Percentiles rank a stretch among this genome's conserved stretches.
phyloP scores from a whole-genome alignment of 2,329 filamentous ascomycete genomes.

The Claviceps quebecensis region DNA sequence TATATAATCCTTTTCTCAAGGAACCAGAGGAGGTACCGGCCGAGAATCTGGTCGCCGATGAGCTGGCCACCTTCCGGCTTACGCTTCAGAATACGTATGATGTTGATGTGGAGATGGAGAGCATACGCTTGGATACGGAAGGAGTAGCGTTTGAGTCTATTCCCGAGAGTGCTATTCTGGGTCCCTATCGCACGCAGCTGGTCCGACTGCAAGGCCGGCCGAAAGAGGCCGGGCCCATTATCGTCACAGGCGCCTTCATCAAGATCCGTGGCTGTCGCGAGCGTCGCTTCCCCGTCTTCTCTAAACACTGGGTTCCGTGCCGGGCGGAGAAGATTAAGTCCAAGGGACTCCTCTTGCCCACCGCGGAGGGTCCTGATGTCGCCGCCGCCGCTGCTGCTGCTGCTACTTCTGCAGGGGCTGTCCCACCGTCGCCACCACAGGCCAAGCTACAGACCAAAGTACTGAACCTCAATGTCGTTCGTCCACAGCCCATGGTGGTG shows the following conservation, averaged over 20 bases:
- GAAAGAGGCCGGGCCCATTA: slow-evolving; percentile 50
- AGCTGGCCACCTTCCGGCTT: slow-evolving; percentile 63
- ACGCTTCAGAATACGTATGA: slow-evolving; percentile 91
- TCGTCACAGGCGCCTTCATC: slow-evolving; percentile 63
- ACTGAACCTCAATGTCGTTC: slow-evolving; percentile 60
- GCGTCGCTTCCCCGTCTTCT: slow-evolving; percentile 72
- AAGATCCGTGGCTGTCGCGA: slow-evolving; percentile 72
- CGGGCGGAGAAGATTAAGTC: slow-evolving; percentile 62
- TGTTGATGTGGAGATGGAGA: slow-evolving; percentile 80
- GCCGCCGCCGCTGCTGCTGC: too few relatives aligned
- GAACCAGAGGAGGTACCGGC: slow-evolving; percentile 42
- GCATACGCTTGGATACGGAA: slow-evolving; percentile 58
- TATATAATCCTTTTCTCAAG: slow-evolving; percentile 88
- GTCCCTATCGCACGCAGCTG: slow-evolving; percentile 71
- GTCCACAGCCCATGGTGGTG: slow-evolving; percentile 61
- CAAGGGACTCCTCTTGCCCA: slow-evolving; percentile 41
- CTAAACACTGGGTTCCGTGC: slow-evolving; percentile 58
- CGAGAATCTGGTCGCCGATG: slow-evolving; percentile 65
- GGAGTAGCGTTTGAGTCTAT: slow-evolving; percentile 58
- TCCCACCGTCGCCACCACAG: slow-evolving; percentile 18
- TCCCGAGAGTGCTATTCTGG: slow-evolving; percentile 52
- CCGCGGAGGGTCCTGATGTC: slow-evolving; percentile 33
- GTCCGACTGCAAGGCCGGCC: slow-evolving; percentile 59
- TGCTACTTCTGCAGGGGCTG: too few relatives aligned
- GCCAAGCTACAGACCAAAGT: slow-evolving; percentile 32